A percentile compares a stretch with the other conserved stretches of the same genome.
These are phyloP conservation scores for Sporothrix pallida DNA, from an alignment of 2,329 filamentous ascomycete genomes.

Conservation along the genomic window DNA sequence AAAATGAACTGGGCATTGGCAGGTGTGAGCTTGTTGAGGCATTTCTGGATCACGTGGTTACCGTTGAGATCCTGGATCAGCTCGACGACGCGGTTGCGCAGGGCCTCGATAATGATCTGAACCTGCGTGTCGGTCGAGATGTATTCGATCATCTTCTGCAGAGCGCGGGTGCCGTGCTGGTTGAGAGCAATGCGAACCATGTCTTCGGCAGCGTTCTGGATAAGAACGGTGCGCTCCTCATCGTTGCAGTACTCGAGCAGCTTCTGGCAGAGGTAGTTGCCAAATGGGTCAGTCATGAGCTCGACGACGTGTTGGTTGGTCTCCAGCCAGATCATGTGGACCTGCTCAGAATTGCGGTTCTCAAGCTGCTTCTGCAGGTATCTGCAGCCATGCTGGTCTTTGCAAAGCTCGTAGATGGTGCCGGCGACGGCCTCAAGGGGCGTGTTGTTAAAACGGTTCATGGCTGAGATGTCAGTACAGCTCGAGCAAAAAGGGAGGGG, in stretches of 20 bases:
- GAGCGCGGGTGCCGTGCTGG: conserved; percentile 92
- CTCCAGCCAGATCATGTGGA: conserved; percentile 93
- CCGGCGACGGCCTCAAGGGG: conserved; percentile 80
- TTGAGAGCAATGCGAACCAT: conserved; percentile 95
- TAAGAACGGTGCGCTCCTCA: conserved; percentile 89
- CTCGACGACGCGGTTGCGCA: conserved; percentile 84
- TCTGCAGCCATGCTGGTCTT: conserved; percentile 96
- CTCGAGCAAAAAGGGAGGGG: conserved; percentile 39
- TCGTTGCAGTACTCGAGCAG: conserved; percentile 93
- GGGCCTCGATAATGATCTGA: conserved; percentile 82
- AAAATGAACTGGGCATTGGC: conserved; percentile 95
- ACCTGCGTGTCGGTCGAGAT: conserved; percentile 86
- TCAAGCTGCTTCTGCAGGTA: conserved; percentile 98
- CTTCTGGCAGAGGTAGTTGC: conserved; percentile 99
- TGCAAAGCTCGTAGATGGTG: conserved; percentile 88
- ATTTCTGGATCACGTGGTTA: conserved; percentile 99
- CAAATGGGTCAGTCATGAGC: conserved; percentile 98
- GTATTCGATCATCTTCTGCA: conserved; percentile 99
- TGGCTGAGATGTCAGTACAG: conserved; percentile 52
- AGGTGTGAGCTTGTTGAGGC: conserved; percentile 88
- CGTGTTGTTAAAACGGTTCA: conserved; percentile 83
- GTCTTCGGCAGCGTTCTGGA: conserved; percentile 84
- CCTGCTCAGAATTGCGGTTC: conserved; percentile 79
- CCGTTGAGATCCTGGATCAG: conserved; percentile 97
- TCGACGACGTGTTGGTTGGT: conserved; percentile 93